Base-by-base conservation (phyloP, 768 basidiomycete genomes). In the Hygrocybe punicea region DNA sequence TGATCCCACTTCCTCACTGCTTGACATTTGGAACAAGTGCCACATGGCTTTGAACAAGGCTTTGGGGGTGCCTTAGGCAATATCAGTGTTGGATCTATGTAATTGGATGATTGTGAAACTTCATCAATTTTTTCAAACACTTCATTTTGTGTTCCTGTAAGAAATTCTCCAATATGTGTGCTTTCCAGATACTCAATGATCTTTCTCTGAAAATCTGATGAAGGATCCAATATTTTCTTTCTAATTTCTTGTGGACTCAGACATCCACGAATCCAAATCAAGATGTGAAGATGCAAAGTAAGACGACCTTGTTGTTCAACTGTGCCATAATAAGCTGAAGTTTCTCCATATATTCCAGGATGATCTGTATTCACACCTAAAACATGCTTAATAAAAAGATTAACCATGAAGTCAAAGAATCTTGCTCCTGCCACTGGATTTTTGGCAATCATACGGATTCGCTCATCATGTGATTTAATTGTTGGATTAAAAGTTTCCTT, bases 251-350 rank as follows among this genome's bases (percentile, higher is more conserved):
- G 67, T 3, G 73, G 76, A 4, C 68, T 59, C 0, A 68, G 44
- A 2, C 56, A 57, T 14, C 65, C 63, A 25, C 39, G 16, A 1
- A 77, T 64, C 74, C 75, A 79, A 0, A 77, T n/a, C 1, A 77
- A 35, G 21, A 72, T 21, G 58, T 78, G 75, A 2, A 75, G 42
- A 62, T 78, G 77, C 2, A 78, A 51, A 0, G 72, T 75, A 0
- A 73, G 53, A 4, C 67, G 44, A 1, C 74, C 74, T 60, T 77
- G 74, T 56, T 71, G 67, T 53, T 76, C 75, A 48, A 73, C 66
- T 0, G 63, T 66, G 1, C 68, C 68, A 63, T 70, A 70, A 58
- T 71, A 75, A 0, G 61, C 71, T 1, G 54, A 10, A 9, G 71
- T 67, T 0, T 66, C 49, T 7, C 74, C 71, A 64, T 62, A 76